Base-by-base conservation (phyloP, 2,329 filamentous ascomycete species). In the Lecanicillium sp. region DNA sequence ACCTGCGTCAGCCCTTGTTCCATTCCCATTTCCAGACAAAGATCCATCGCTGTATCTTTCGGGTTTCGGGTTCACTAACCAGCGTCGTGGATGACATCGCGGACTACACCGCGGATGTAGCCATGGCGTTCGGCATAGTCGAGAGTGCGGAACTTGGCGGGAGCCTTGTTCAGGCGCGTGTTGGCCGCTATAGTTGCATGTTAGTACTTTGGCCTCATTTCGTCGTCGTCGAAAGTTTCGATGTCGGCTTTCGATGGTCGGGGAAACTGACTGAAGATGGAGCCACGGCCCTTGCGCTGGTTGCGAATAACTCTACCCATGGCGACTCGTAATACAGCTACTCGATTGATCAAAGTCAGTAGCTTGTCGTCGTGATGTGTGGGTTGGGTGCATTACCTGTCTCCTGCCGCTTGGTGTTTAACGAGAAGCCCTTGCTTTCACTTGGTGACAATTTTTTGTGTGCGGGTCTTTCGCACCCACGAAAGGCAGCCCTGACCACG, bases 51-150 rank as follows among this genome's bases (percentile, higher is more conserved):
- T 10, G 17, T 46, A 40, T 41, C 31, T 30, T 27, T 31, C 32
- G 30, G 22, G 37, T 37, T 25, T 25, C 40, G 46, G 35, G 46
- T 31, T 34, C 20, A 64, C 61, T 62, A 51, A 56, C 92, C 92
- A 60, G 89, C 81, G 73, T 98, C 92, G 82, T 98, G 92, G 72
- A 98, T 85, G 72, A 97, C 96, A 64, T 97, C 87, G 81, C 92
- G 95, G 66, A 98, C 89, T 53, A 97, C 80, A 72, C 92, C 92
- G 59, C 92, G 87, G 64, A 94, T 75, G 77, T 98, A 98, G 61
- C 92, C 92, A 80, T 97, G 90, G 66, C 87, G 81, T 77, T 96
- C 89, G 67, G 88, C 81, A 69, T 79, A 98, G 69, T 98, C 92
- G 79, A 96, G 86, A 58, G 79, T 87, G 71, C 92, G 79, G 84